phyloP scores from a whole-genome alignment of 345 rosid genomes.

The Eucalyptus curtisii region DNA sequence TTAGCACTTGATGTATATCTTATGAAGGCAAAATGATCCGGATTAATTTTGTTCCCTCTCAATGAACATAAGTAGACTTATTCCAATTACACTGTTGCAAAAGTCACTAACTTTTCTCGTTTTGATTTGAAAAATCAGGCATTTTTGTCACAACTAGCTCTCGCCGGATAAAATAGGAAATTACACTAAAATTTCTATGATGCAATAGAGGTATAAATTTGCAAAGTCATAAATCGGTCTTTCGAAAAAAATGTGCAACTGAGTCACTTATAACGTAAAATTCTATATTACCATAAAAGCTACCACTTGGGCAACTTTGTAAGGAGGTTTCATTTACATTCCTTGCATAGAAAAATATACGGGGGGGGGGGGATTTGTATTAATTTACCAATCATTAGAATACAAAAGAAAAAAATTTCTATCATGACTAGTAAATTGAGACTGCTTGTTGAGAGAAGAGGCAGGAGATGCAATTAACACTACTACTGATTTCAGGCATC shows the following conservation, averaged over 20 bases:
- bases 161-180: neutral
- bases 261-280: neutral
- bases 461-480: neutral
- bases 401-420: neutral
- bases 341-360: neutral
- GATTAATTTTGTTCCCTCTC: neutral
- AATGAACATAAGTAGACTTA: neutral
- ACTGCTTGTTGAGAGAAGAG: neutral
- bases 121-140: neutral
- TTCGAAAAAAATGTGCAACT: neutral
- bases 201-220: neutral
- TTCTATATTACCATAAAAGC: neutral
- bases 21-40: neutral
- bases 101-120: neutral
- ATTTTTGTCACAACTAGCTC: neutral
- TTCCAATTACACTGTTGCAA: neutral
- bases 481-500: neutral
- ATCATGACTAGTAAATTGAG: neutral
- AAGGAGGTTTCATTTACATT: neutral
- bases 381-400: neutral
- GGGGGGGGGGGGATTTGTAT: fast-evolving
- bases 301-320: neutral
- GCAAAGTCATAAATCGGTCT: neutral
- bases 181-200: neutral
- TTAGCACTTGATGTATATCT: neutral